A percentile compares a stretch with the other conserved stretches of the same genome.
phyloP scores from a whole-genome alignment of 2,329 filamentous ascomycete species.

The Alternaria gansuensis region DNA sequence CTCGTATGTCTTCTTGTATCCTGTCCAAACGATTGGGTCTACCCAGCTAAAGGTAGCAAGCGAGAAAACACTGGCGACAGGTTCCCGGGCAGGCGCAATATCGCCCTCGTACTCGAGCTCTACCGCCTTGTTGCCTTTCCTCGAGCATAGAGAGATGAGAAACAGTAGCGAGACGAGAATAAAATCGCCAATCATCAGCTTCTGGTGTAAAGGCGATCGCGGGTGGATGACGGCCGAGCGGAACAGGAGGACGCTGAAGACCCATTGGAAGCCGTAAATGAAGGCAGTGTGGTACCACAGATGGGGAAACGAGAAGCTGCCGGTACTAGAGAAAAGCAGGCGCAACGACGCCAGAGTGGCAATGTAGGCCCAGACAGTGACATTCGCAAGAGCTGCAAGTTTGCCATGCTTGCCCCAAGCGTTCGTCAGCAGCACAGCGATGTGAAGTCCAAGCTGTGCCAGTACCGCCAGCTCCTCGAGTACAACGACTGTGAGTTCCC shows the following conservation, averaged over 20 bases:
- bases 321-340: conserved; percentile 67
- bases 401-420: conserved; percentile 67
- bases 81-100: conserved; percentile 86
- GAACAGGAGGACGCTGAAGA: conserved; percentile 78
- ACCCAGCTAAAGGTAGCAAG: conserved; percentile 90
- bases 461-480: conserved; percentile 79
- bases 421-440: conserved; percentile 68
- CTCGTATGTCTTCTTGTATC: conserved; percentile 84
- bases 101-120: conserved; percentile 88
- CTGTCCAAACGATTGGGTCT: conserved; percentile 85
- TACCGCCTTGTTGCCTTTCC: conserved; percentile 91
- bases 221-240: conserved; percentile 86
- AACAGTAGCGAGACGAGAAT: conserved; percentile 76
- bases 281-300: conserved; percentile 93
- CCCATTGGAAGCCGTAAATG: conserved; percentile 85
- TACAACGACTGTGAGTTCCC: conserved; percentile 73
- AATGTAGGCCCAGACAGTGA: conserved; percentile 83
- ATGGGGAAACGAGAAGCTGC: conserved; percentile 72
- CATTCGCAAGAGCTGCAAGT: conserved; percentile 69
- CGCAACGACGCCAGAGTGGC: conserved; percentile 76
- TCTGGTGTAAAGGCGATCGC: conserved; percentile 67
- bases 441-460: conserved; percentile 74
- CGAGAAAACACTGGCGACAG: conserved; percentile 87
- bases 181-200: conserved; percentile 77
- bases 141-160: conserved; percentile 77